Percentiles rank a stretch among this genome's conserved stretches.
Evolutionary conservation across 1,139 yeast species (phyloP).

Genomic region (Debaryomyces coudertii): DNA sequence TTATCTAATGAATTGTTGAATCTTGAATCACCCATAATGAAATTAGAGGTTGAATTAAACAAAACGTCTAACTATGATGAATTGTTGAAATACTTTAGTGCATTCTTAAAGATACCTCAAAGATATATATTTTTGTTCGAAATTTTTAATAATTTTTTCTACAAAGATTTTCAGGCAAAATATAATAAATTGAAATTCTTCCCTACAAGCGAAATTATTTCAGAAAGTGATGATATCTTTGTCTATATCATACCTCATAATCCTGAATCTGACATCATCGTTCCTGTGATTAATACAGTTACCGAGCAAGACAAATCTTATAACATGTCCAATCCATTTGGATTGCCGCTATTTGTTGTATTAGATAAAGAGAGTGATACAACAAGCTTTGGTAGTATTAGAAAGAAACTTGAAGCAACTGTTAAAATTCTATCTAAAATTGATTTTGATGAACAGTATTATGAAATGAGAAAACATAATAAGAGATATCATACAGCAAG

Average conservation of each 20-base stretch:
- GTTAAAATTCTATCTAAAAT: slow-evolving; percentile 29
- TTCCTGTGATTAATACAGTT: slow-evolving; percentile 69
- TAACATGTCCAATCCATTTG: slow-evolving; percentile 50
- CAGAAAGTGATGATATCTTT: slow-evolving; percentile 63
- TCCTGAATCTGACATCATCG: slow-evolving; percentile 49
- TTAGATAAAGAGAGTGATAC: slow-evolving; percentile 53
- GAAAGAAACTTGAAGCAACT: slow-evolving; percentile 55
- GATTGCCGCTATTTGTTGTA: slow-evolving; percentile 74
- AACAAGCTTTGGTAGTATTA: slow-evolving; percentile 52
- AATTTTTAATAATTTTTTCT: slow-evolving; percentile 69
- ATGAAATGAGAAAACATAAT: slow-evolving; percentile 20
- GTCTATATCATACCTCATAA: slow-evolving; percentile 67
- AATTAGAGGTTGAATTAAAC: slow-evolving; percentile 70
- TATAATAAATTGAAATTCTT: slow-evolving; percentile 61
- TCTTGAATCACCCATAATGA: slow-evolving; percentile 26
- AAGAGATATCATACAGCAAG: slow-evolving; percentile 28
- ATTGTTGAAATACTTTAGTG: slow-evolving; percentile 61
- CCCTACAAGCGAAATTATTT: slow-evolving; percentile 72
- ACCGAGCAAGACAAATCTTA: slow-evolving; percentile 46
- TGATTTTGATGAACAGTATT: slow-evolving; percentile 29
- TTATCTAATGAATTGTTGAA: slow-evolving; percentile 49
- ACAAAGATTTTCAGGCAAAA: slow-evolving; percentile 66
- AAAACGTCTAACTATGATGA: slow-evolving; percentile 69
- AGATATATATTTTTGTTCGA: slow-evolving; percentile 65
- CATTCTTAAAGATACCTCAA: slow-evolving; percentile 48